A percentile compares a stretch with the other conserved stretches of the same genome.
phyloP scores from a whole-genome alignment of 257 asterid species.

The Rauvolfia tetraphylla region DNA sequence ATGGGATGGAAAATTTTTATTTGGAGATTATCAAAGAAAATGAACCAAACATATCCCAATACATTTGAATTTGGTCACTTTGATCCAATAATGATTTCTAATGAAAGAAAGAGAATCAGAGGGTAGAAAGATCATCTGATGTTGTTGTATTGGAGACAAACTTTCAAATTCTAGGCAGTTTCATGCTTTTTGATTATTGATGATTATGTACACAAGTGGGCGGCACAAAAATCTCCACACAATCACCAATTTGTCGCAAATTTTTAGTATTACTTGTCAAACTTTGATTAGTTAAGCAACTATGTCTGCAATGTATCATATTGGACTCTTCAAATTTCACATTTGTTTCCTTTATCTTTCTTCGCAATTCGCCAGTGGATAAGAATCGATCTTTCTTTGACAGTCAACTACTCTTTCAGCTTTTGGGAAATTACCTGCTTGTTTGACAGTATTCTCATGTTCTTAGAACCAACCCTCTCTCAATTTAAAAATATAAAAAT shows the following conservation, averaged over 20 bases:
- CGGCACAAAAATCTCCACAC: constrained; percentile 1
- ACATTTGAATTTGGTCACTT: background rate
- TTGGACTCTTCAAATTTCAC: background rate
- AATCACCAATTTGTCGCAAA: background rate
- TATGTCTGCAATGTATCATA: background rate
- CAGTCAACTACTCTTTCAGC: background rate
- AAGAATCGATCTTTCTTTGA: background rate
- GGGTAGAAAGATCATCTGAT: constrained; percentile 7
- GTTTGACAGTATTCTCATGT: background rate
- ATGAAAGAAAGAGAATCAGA: background rate
- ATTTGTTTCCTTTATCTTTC: background rate
- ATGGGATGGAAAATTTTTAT: background rate
- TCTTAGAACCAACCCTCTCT: too few species aligned
- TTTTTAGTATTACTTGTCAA: background rate
- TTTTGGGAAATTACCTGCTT: background rate
- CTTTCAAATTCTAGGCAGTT: background rate
- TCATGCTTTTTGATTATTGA: constrained; percentile 2
- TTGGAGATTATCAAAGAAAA: background rate
- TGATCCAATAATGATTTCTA: constrained; percentile 1
- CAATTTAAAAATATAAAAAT: too few species aligned
- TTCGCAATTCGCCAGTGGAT: background rate
- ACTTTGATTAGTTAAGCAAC: background rate
- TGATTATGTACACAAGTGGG: constrained; percentile 8
- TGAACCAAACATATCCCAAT: background rate
- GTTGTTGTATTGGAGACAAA: constrained; percentile 17